phyloP scores from a whole-genome alignment of 768 basidiomycete genomes.

The Naematelia encephala region DNA sequence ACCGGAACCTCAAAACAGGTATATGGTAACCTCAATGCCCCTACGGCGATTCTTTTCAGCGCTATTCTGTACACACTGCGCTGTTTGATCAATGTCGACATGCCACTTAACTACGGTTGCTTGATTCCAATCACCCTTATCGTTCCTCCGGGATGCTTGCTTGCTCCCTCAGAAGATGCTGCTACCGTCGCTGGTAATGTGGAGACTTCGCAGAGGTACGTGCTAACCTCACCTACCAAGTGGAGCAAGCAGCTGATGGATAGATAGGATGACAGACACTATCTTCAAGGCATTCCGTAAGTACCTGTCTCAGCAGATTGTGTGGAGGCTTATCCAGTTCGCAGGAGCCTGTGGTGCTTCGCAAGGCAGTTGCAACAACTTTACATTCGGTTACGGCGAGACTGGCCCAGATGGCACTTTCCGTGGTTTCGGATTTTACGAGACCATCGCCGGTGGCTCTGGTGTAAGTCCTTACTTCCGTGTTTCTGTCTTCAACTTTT shows the following conservation, averaged over 20 bases:
- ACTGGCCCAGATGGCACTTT: not conserved
- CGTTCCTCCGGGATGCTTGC: conserved; percentile 31
- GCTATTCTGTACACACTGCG: conserved; percentile 45
- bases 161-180: conserved; percentile 32
- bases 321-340: not conserved
- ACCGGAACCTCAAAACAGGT: conserved; percentile 51
- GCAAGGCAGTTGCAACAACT: conserved; percentile 38
- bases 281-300: conserved; percentile 35
- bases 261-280: conserved; percentile 34
- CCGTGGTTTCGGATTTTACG: conserved; percentile 9
- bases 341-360: conserved; percentile 35
- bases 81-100: conserved; percentile 54
- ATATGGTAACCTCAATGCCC: conserved; percentile 49
- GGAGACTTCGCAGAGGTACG: conserved; percentile 31
- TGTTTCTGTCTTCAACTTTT: not conserved
- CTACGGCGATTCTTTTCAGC: conserved; percentile 28
- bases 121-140: conserved; percentile 62
- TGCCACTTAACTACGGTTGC: conserved; percentile 91
- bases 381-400: not conserved
- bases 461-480: conserved; percentile 55
- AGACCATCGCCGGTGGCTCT: conserved; percentile 92
- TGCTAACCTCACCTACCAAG: not conserved
- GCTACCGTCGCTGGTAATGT: conserved; percentile 42
- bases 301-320: not conserved
- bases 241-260: not conserved